Percentiles rank a stretch among this genome's conserved stretches.
Evolutionary conservation across 176 grass and related monocot genomes (phyloP).

Genomic region (Poa annua): DNA sequence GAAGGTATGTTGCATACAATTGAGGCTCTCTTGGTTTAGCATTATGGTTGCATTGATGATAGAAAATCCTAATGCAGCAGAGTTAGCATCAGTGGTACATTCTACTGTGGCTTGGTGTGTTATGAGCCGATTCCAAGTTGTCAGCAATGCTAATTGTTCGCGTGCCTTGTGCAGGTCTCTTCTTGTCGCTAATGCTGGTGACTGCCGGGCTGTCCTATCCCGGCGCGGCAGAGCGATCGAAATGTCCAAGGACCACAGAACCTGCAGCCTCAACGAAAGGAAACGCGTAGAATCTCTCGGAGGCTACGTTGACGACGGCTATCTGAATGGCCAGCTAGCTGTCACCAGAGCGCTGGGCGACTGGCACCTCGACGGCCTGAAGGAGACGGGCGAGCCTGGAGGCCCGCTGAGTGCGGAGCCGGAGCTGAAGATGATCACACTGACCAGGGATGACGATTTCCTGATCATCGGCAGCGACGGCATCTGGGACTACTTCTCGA

Average conservation of each 20-base stretch:
- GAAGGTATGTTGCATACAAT: slow-evolving; percentile 60
- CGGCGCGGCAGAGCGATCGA: slow-evolving; percentile 62
- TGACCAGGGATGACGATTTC: slow-evolving; percentile 86
- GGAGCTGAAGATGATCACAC: slow-evolving; percentile 72
- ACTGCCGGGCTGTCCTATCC: slow-evolving; percentile 88
- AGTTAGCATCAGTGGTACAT: not conserved
- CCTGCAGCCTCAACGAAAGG: slow-evolving; percentile 65
- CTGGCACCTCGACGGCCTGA: slow-evolving; percentile 91
- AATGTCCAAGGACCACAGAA: slow-evolving; percentile 86
- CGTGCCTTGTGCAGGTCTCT: slow-evolving; percentile 64
- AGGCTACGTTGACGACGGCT: slow-evolving; percentile 74
- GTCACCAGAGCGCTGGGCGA: slow-evolving; percentile 85
- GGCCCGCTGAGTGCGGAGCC: slow-evolving; percentile 83
- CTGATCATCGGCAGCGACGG: slow-evolving; percentile 89
- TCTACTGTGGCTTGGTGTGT: not conserved
- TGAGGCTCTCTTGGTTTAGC: not conserved
- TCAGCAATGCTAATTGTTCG: not conserved
- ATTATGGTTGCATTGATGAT: not conserved
- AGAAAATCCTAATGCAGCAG: not conserved
- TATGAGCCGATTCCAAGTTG: not conserved
- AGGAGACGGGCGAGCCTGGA: slow-evolving; percentile 42
- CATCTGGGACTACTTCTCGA: slow-evolving; percentile 93
- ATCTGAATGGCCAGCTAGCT: slow-evolving; percentile 72
- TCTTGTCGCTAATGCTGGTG: slow-evolving; percentile 91
- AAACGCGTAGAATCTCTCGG: slow-evolving; percentile 74